These are phyloP conservation scores for Eleusine coracana DNA, from an alignment of 176 grass and related monocot species.

Conservation along the genomic window DNA sequence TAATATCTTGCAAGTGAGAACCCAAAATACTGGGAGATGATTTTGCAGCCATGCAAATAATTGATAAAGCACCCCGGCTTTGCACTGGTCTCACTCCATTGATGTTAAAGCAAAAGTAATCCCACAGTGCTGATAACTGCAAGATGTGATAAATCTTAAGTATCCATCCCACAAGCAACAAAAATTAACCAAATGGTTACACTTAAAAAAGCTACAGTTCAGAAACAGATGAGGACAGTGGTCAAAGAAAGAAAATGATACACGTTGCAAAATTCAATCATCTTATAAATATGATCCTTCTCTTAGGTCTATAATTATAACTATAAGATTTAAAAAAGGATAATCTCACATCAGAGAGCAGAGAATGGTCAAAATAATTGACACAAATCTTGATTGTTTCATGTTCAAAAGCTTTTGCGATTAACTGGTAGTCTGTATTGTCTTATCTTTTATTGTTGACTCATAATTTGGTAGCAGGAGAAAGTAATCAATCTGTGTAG, in stretches of 20 bases:
- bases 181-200: constrained; percentile 1
- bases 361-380: constrained; percentile 5
- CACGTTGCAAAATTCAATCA: neutral
- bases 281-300: neutral
- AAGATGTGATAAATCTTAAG: neutral
- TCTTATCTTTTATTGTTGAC: constrained; percentile 16
- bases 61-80: constrained; percentile 83
- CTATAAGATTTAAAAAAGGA: constrained; percentile 7
- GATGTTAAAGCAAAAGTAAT: constrained; percentile 87
- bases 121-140: constrained; percentile 86
- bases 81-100: constrained; percentile 65
- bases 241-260: neutral
- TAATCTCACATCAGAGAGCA: neutral
- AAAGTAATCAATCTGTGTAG: neutral
- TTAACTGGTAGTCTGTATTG: neutral
- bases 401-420: constrained; percentile 13
- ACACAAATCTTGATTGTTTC: neutral
- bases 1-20: constrained; percentile 85
- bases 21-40: constrained; percentile 77
- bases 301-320: neutral
- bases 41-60: constrained; percentile 96
- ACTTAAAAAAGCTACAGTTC: constrained; percentile 10
- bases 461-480: constrained; percentile 6
- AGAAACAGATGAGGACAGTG: constrained; percentile 7
- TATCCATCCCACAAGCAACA: constrained; percentile 4